Percentiles rank a stretch among this genome's conserved stretches.
phyloP scores from a whole-genome alignment of 106 monocot species.

The Hemerocallis citrina region DNA sequence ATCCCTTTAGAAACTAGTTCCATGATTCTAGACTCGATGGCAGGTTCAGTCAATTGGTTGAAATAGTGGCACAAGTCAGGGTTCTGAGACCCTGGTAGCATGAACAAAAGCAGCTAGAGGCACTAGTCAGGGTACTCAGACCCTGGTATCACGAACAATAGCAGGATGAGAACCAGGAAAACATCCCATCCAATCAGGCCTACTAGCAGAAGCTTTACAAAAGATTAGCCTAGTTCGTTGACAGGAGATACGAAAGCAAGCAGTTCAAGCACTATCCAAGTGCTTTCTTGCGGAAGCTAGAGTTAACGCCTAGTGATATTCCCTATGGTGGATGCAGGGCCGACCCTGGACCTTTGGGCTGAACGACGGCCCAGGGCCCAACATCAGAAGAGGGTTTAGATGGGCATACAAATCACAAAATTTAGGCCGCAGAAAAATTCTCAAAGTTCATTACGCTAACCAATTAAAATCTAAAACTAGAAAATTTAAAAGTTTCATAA shows the following conservation, averaged over 20 bases:
- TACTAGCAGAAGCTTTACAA: slow-evolving; percentile 51
- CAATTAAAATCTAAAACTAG: too few species aligned
- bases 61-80: slow-evolving; percentile 58
- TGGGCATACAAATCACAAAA: too few species aligned
- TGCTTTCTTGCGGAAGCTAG: slow-evolving; percentile 48
- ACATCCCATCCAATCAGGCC: slow-evolving; percentile 45
- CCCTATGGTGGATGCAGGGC: too few species aligned
- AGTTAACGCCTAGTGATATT: slow-evolving; percentile 55
- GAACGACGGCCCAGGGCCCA: too few species aligned
- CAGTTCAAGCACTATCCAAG: slow-evolving; percentile 42
- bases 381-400: too few species aligned
- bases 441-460: too few species aligned
- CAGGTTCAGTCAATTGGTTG: slow-evolving; percentile 47
- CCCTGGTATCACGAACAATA: slow-evolving; percentile 1
- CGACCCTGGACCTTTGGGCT: too few species aligned
- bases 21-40: slow-evolving; percentile 53
- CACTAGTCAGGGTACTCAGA: too few species aligned
- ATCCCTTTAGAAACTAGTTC: slow-evolving; percentile 65
- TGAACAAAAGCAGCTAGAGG: slow-evolving; percentile 5
- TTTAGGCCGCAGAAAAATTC: too few species aligned
- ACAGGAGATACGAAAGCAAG: slow-evolving; percentile 88
- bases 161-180: slow-evolving; percentile 8
- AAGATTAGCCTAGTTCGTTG: slow-evolving; percentile 67
- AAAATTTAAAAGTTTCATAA: too few species aligned
- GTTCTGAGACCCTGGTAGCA: slow-evolving; percentile 39